These are phyloP conservation scores for Rubroshorea leprosula DNA, from an alignment of 345 rosid genomes.

Conservation along the genomic window DNA sequence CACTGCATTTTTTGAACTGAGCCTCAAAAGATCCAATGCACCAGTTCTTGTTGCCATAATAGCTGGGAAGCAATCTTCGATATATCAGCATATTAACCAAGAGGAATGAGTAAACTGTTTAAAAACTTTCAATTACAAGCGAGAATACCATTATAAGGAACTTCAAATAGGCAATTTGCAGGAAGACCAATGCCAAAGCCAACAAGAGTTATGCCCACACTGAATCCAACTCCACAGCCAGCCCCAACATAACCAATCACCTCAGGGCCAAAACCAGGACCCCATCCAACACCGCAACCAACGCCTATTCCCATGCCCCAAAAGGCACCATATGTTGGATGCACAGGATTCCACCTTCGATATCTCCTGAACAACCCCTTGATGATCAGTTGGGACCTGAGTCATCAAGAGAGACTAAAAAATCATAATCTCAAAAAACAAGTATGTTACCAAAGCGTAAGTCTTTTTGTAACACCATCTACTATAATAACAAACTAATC, in stretches of 20 bases:
- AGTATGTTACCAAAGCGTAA: background rate
- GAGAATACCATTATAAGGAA: constrained; percentile 52
- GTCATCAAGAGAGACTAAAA: background rate
- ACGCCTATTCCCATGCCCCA: constrained; percentile 95
- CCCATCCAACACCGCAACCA: constrained; percentile 98
- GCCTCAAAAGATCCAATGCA: constrained; percentile 31
- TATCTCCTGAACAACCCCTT: constrained; percentile 77
- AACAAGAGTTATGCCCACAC: constrained; percentile 73
- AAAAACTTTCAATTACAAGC: background rate
- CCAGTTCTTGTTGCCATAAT: constrained; percentile 37
- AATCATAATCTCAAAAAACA: background rate
- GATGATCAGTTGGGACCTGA: constrained; percentile 63
- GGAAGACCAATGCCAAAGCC: constrained; percentile 95
- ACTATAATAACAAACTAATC: background rate
- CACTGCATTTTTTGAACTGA: constrained; percentile 17
- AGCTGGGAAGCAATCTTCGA: constrained; percentile 25
- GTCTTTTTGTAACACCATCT: background rate
- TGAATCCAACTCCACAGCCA: constrained; percentile 87
- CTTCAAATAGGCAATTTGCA: constrained; percentile 46
- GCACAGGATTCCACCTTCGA: constrained; percentile 88
- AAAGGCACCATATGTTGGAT: constrained; percentile 81
- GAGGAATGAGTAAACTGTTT: background rate
- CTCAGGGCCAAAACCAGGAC: constrained; percentile 95
- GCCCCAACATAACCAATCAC: constrained; percentile 87
- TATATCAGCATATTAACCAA: background rate